Evolutionary conservation across 306 rosid species (phyloP).

Genomic region (Quercus variabilis): DNA sequence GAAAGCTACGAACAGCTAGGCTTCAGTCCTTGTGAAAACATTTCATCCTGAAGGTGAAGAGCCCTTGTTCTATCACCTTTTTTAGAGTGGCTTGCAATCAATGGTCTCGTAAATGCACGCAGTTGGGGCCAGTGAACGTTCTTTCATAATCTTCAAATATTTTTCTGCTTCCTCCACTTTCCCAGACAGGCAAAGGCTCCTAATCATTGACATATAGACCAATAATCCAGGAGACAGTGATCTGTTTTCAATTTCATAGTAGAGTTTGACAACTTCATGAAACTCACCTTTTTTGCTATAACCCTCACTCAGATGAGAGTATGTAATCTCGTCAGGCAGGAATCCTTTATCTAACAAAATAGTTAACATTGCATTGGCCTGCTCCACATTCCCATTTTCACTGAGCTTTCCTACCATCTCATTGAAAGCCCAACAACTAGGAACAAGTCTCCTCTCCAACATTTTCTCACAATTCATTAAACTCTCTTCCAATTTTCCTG

Average conservation of each 20-base stretch:
- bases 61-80: slow-evolving; percentile 43
- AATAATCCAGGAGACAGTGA: slow-evolving; percentile 50
- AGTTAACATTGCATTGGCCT: slow-evolving; percentile 57
- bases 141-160: slow-evolving; percentile 55
- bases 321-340: slow-evolving; percentile 57
- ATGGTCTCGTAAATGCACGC: slow-evolving; percentile 31
- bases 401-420: slow-evolving; percentile 51
- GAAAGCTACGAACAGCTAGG: neutral
- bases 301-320: slow-evolving; percentile 48
- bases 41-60: slow-evolving; percentile 35
- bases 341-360: slow-evolving; percentile 57
- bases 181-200: slow-evolving; percentile 49
- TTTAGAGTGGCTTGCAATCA: slow-evolving; percentile 34
- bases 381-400: slow-evolving; percentile 44
- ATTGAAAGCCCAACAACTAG: slow-evolving; percentile 62
- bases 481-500: slow-evolving; percentile 44
- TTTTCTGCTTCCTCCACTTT: slow-evolving; percentile 67
- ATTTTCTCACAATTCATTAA: slow-evolving; percentile 45
- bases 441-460: slow-evolving; percentile 55
- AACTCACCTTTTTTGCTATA: slow-evolving; percentile 39
- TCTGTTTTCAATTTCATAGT: slow-evolving; percentile 64
- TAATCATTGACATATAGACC: slow-evolving; percentile 42
- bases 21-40: slow-evolving; percentile 33
- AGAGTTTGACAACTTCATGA: slow-evolving; percentile 61
- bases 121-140: slow-evolving; percentile 40